phyloP scores from a whole-genome alignment of 306 rosid species.

The Abrus precatorius region DNA sequence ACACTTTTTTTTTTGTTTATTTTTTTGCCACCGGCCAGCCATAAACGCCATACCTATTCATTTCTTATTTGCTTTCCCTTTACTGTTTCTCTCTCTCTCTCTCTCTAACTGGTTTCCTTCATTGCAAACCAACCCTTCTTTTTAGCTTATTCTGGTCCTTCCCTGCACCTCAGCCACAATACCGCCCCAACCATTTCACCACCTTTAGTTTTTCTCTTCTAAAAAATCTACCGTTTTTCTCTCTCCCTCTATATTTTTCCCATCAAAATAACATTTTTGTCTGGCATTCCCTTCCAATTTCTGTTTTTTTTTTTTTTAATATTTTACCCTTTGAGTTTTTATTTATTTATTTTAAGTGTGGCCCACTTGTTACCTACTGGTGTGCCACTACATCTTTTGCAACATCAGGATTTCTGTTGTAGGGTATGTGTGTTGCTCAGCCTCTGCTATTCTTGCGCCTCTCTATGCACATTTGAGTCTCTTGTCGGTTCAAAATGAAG shows the following conservation, averaged over 20 bases:
- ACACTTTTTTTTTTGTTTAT: neutral
- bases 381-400: conserved; percentile 51
- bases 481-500: conserved; percentile 57
- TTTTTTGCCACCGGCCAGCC: conserved; percentile 22
- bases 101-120: conserved; percentile 66
- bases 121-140: conserved; percentile 80
- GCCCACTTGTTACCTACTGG: conserved; percentile 56
- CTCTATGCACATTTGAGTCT: conserved; percentile 69
- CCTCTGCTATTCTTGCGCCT: conserved; percentile 53
- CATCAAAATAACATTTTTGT: conserved; percentile 68
- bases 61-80: conserved; percentile 62
- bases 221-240: conserved; percentile 42
- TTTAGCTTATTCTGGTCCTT: conserved; percentile 73
- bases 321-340: conserved; percentile 42
- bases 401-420: conserved; percentile 66
- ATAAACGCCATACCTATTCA: conserved; percentile 26
- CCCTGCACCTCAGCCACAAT: conserved; percentile 50
- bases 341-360: conserved; percentile 32
- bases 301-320: conserved; percentile 29
- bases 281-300: conserved; percentile 56
- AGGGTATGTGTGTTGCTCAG: conserved; percentile 60
- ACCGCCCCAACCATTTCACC: conserved; percentile 75
- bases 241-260: conserved; percentile 46
- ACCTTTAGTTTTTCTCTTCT: conserved; percentile 52
- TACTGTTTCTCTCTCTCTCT: conserved; percentile 57